A percentile compares a stretch with the other conserved stretches of the same genome.
Evolutionary conservation across 805 yeast species (phyloP).

Genomic region (Lipomyces sp.): DNA sequence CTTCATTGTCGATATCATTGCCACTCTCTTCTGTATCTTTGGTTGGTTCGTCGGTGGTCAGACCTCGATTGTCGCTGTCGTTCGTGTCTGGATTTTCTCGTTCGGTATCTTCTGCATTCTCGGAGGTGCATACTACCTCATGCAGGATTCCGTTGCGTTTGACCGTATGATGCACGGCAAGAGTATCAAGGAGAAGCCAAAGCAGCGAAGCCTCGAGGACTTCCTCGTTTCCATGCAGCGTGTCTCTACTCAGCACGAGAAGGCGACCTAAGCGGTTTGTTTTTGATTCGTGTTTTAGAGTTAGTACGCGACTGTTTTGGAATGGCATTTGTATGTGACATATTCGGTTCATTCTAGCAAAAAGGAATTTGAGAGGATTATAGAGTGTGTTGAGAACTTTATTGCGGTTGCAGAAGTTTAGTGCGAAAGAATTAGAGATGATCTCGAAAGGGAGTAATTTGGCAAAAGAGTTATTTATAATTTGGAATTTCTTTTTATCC

Average conservation of each 20-base stretch:
- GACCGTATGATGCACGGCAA: constrained; percentile 64
- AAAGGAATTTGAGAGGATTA: neutral
- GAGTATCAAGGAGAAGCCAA: constrained; percentile 48
- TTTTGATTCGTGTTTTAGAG: neutral
- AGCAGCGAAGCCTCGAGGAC: constrained; percentile 61
- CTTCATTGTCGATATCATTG: constrained; percentile 83
- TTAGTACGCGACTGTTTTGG: neutral
- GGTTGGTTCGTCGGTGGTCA: constrained; percentile 99
- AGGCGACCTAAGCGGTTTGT: neutral
- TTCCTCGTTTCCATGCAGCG: constrained; percentile 67
- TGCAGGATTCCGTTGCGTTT: constrained; percentile 62
- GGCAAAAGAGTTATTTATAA: constrained; percentile 2
- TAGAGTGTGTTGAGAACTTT: neutral
- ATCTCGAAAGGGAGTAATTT: constrained; percentile 3
- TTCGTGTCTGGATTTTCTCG: constrained; percentile 93
- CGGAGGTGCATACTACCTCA: constrained; percentile 95
- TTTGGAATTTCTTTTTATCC: constrained; percentile 1
- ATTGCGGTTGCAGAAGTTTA: neutral
- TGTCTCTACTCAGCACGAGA: constrained; percentile 61
- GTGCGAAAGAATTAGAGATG: neutral
- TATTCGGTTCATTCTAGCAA: neutral
- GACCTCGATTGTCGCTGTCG: constrained; percentile 94
- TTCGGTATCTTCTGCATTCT: constrained; percentile 95
- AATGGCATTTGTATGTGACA: constrained; percentile 3
- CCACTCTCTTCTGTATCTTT: constrained; percentile 89